Evolutionary conservation across 1,284 basidiomycete genomes (phyloP), one percentile per base, ranked within the genome.

Genomic region (Cryptococcus depauperatus): DNA sequence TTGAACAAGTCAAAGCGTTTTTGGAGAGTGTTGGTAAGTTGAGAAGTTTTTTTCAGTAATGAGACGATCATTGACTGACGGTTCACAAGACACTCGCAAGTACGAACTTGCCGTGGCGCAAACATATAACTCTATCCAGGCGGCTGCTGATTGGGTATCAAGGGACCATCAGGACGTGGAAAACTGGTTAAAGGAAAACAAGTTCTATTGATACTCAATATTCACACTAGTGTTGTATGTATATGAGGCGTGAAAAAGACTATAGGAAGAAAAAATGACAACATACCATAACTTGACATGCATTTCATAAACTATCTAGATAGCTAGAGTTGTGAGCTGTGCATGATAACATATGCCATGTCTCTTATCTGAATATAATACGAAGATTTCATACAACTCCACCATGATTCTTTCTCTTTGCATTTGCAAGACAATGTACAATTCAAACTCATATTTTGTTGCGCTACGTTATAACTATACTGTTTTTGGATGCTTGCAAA

Each of bases 1-100:
- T 80, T 22, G 69, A 80, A 41, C 75, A 75, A 6, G 76, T 81
- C 19, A 78, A 79, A 56, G 80, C 76, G 54, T 90, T 85, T 70
- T 85, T 90, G 66, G 66, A 68, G 43, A 55, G 51, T 57, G 74
- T 72, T 59, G 66, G 65, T 65, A 60, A 48, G 54, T 56, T 37
- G 25, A 6, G 10, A n/a, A 5, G 28, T 3, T 14, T 18, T 10
- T 25, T 27, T 19, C 10, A n/a, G 35, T 32, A 11, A 49, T 27
- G 11, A 32, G 28, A 21, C 23, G 11, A 5, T 22, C 6, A 21
- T 16, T 37, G 35, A 37, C 14, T 25, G 29, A 44, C 18, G 18
- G 22, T 33, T 13, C 37, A 3, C 22, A 46, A 67, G 68, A 72
- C 48, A 62, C 55, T 49, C 58, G 60, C 29, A 73, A 72, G 56